Base-by-base conservation (phyloP, 1,284 basidiomycete species). In the Apiotrichum veenhuisii region DNA sequence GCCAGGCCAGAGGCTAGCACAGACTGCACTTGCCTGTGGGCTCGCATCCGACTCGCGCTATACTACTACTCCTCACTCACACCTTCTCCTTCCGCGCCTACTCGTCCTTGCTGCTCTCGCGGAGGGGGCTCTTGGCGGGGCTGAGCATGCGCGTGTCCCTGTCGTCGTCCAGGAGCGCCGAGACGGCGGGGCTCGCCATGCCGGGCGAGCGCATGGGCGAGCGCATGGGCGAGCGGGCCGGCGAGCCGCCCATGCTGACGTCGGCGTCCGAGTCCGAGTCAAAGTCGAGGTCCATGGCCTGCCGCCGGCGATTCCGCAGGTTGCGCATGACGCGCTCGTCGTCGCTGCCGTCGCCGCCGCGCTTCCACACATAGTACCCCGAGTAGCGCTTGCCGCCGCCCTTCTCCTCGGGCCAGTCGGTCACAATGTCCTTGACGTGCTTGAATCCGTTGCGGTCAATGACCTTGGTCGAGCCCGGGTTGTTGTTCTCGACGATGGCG, bases 321-420 rank as follows among this genome's bases (percentile, higher is more conserved):
- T 48, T 48, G 46, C 33, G 33, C 46, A 48, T 48, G 46, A 48
- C 46, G 33, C 46, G 48, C 48, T 38, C 48, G 48, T 40, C 48
- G 48, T 49, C 48, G 48, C 36, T 25, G 30, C 36, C 48, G 48
- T 49, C 48, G 22, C 36, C 25, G 36, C 48, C 36, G 23, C 37
- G 49, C 49, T 27, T 43, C 38, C 58, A 41, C 50, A 53, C 58
- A 45, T 52, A 63, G 34, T 45, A 37, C 2, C 53, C 57, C 27
- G 57, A 54, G 30, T 53, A 42, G 10, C 50, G 48, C 20, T 44
- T 46, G 4, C 61, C 61, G 14, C 64, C 66, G 15, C 63, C 64
- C 54, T 68, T 68, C 20, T 61, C 61, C 52, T 57, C 61, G 2
- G 66, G 63, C 64, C 63, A 65, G 33, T 55, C 36, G 15, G 57